Conservation (phyloP, 148 eudicot species). For the Rhododendron molle region DNA sequence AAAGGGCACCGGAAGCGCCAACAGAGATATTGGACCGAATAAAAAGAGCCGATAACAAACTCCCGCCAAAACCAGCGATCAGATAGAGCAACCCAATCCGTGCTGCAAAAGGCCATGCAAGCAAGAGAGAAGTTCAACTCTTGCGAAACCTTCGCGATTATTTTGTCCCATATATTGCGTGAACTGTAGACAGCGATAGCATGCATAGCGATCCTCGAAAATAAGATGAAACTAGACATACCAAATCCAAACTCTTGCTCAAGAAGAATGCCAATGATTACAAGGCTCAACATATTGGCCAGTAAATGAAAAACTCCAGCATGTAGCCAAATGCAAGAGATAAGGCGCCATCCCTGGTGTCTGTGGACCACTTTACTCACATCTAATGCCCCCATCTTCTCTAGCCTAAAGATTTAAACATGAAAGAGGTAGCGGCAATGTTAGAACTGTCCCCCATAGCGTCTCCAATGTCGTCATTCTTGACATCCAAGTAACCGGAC, state of each 20-base stretch:
- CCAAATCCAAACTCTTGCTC: conserved; percentile 88
- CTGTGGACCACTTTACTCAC: conserved; percentile 53
- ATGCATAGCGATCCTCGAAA: neutral
- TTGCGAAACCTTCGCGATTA: neutral
- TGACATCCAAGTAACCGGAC: neutral
- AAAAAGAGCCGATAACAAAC: conserved; percentile 79
- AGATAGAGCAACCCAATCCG: conserved; percentile 71
- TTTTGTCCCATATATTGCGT: neutral
- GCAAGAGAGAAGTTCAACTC: neutral
- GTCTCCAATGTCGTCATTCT: neutral
- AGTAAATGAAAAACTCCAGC: conserved; percentile 86
- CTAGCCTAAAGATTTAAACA: conserved; percentile 40
- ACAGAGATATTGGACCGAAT: conserved; percentile 65
- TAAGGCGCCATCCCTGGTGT: conserved; percentile 83
- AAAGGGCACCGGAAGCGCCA: conserved; percentile 96
- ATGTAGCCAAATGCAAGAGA: conserved; percentile 87
- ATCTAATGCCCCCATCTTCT: conserved; percentile 87
- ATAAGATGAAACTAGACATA: conserved; percentile 26
- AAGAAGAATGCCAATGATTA: conserved; percentile 75
- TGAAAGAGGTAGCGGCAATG: neutral
- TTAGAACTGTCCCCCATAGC: neutral
- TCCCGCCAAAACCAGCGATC: conserved; percentile 85
- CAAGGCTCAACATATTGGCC: conserved; percentile 77
- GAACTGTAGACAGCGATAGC: neutral
- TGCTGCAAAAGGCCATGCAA: conserved; percentile 37